phyloP scores from a whole-genome alignment of 495 filamentous ascomycete genomes.

The Baudoinia panamericana region DNA sequence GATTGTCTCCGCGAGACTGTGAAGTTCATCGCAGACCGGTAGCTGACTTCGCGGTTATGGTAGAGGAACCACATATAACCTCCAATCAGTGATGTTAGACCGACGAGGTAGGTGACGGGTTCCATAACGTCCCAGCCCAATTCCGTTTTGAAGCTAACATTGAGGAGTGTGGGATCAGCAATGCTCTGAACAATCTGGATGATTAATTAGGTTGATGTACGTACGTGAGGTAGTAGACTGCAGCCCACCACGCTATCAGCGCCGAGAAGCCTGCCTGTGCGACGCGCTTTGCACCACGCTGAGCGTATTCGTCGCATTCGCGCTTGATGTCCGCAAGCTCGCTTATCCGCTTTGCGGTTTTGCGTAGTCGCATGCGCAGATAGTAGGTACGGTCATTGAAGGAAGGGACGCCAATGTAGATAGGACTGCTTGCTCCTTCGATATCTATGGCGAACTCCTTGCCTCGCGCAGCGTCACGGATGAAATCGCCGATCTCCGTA shows the following conservation, averaged over 20 bases:
- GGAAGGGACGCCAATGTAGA: conserved; percentile 67
- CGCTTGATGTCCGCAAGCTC: conserved; percentile 57
- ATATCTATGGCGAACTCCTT: conserved; percentile 77
- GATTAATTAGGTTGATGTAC: conserved; percentile 50
- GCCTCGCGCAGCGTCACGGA: conserved; percentile 74
- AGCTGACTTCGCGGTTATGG: conserved; percentile 78
- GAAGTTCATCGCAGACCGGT: conserved; percentile 71
- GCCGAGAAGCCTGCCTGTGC: conserved; percentile 65
- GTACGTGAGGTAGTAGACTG: conserved; percentile 67
- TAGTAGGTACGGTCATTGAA: conserved; percentile 86
- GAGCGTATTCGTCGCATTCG: conserved; percentile 68
- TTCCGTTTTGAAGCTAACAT: conserved; percentile 16
- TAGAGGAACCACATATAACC: conserved; percentile 92
- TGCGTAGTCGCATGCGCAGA: conserved; percentile 60
- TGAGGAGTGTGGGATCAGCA: background rate
- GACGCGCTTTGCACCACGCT: conserved; percentile 60
- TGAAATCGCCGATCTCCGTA: conserved; percentile 91
- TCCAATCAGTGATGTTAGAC: conserved; percentile 68
- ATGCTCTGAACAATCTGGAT: conserved; percentile 36
- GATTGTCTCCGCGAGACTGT: conserved; percentile 68
- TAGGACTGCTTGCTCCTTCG: conserved; percentile 53
- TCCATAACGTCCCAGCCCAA: conserved; percentile 75
- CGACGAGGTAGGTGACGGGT: conserved; percentile 78
- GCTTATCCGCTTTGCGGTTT: conserved; percentile 53
- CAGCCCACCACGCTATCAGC: conserved; percentile 63